These are phyloP conservation scores for Neolentinus lepideus DNA, from an alignment of 1,284 basidiomycete species.

Conservation along the genomic window DNA sequence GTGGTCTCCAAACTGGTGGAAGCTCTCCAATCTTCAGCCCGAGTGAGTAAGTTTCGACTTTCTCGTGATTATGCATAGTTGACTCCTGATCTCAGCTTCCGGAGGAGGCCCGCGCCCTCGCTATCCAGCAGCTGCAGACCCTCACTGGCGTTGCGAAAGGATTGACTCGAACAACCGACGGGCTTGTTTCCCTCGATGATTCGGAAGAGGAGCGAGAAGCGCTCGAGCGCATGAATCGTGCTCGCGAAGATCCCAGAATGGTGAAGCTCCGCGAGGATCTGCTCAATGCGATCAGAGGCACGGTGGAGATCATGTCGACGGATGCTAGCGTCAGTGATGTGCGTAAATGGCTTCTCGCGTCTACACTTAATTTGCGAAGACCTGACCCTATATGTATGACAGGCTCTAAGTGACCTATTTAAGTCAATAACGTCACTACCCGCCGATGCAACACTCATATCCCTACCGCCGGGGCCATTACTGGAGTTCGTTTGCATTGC, in stretches of 20 bases:
- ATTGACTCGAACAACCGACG: conserved; percentile 69
- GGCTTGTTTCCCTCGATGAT: conserved; percentile 57
- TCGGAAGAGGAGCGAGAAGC: conserved; percentile 41
- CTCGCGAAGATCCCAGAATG: conserved; percentile 61
- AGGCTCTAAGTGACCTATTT: conserved; percentile 77
- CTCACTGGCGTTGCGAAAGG: conserved; percentile 81
- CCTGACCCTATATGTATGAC: conserved; percentile 1
- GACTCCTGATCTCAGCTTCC: conserved; percentile 40
- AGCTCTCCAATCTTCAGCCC: conserved; percentile 45
- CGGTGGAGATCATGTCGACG: conserved; percentile 68
- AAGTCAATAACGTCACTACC: conserved; percentile 75
- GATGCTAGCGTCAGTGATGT: conserved; percentile 77
- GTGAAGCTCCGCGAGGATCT: conserved; percentile 58
- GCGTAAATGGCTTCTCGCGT: conserved; percentile 20
- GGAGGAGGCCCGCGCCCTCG: conserved; percentile 55
- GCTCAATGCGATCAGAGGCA: conserved; percentile 46
- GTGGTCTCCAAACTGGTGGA: conserved; percentile 64
- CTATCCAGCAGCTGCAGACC: conserved; percentile 67
- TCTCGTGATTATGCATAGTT: conserved; percentile 10
- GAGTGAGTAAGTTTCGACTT: conserved; percentile 29
- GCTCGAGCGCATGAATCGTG: conserved; percentile 44
- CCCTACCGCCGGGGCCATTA: conserved; percentile 72
- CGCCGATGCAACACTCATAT: conserved; percentile 67
- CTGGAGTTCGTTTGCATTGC: conserved; percentile 75
- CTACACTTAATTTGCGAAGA: neutral